Evolutionary conservation across 192 early-diverging fungal genomes (phyloP).

Genomic region (Mortierella hygrophila): DNA sequence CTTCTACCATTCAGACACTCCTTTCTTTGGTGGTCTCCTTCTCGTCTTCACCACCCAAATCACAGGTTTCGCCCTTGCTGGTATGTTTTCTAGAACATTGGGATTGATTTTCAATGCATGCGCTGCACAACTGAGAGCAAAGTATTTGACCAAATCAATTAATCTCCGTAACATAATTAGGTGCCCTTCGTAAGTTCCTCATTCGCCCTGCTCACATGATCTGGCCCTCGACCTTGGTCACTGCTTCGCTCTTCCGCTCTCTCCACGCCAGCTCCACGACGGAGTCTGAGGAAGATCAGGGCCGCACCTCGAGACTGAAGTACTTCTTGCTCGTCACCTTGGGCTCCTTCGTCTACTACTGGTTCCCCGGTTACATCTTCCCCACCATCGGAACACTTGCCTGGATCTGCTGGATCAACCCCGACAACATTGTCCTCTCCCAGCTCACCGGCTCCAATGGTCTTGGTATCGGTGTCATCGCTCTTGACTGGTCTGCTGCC

Average conservation of each 20-base stretch:
- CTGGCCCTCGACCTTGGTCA: slow-evolving; percentile 71
- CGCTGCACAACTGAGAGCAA: neutral
- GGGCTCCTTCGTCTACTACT: slow-evolving; percentile 60
- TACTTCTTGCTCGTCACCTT: slow-evolving; percentile 57
- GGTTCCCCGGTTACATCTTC: slow-evolving; percentile 62
- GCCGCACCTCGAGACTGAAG: slow-evolving; percentile 54
- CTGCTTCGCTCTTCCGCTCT: slow-evolving; percentile 80
- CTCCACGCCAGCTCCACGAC: slow-evolving; percentile 63
- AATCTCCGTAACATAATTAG: neutral
- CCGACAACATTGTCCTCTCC: slow-evolving; percentile 41
- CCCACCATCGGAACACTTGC: slow-evolving; percentile 59
- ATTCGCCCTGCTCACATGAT: slow-evolving; percentile 76
- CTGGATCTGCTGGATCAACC: slow-evolving; percentile 60
- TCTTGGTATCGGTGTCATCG: slow-evolving; percentile 50
- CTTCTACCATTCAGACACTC: slow-evolving; percentile 50
- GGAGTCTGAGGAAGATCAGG: slow-evolving; percentile 18
- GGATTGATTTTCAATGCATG: neutral
- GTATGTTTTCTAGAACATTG: slow-evolving; percentile 12
- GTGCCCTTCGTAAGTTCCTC: slow-evolving; percentile 61
- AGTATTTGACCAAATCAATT: neutral
- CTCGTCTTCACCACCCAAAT: slow-evolving; percentile 67
- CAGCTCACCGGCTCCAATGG: slow-evolving; percentile 55
- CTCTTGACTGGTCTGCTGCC: slow-evolving; percentile 58
- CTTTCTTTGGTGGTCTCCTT: slow-evolving; percentile 54
- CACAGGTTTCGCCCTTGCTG: slow-evolving; percentile 74